phyloP scores from a whole-genome alignment of 2,329 filamentous ascomycete species.

The Neopestalotiopsis sp. region DNA sequence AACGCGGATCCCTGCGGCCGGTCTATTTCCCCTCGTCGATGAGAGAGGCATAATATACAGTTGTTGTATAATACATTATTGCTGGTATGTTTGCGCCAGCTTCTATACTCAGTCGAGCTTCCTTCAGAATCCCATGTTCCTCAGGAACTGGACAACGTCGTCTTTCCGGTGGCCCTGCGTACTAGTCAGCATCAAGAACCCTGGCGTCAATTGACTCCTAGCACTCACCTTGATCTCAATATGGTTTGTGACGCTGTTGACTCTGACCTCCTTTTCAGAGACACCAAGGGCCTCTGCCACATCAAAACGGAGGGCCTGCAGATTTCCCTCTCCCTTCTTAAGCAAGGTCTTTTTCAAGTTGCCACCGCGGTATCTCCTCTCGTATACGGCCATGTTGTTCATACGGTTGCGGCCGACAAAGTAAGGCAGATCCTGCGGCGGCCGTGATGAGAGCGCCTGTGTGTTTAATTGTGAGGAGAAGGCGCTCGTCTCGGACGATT shows the following conservation, averaged over 20 bases:
- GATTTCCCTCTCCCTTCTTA: slow-evolving; percentile 80
- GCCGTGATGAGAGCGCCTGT: slow-evolving; percentile 25
- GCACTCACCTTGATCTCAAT: slow-evolving; percentile 72
- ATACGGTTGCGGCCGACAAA: slow-evolving; percentile 73
- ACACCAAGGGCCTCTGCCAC: slow-evolving; percentile 65
- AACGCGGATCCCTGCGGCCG: background rate
- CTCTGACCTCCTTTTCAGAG: slow-evolving; percentile 54
- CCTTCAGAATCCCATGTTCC: slow-evolving; percentile 40
- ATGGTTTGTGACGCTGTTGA: slow-evolving; percentile 70
- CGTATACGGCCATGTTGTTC: slow-evolving; percentile 79
- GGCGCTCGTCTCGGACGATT: background rate
- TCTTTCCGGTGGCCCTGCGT: slow-evolving; percentile 53
- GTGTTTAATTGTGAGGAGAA: slow-evolving; percentile 20
- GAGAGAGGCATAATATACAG: slow-evolving; percentile 1
- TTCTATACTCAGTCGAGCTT: slow-evolving; percentile 63
- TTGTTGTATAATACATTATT: slow-evolving; percentile 5
- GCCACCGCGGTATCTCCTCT: slow-evolving; percentile 73
- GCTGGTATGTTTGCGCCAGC: slow-evolving; percentile 39
- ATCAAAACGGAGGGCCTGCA: slow-evolving; percentile 65
- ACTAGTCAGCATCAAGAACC: slow-evolving; percentile 19
- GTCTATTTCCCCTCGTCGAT: background rate
- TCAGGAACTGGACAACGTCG: slow-evolving; percentile 52
- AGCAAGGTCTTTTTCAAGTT: slow-evolving; percentile 76
- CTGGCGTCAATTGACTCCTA: background rate
- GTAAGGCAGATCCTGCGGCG: slow-evolving; percentile 61